phyloP scores from a whole-genome alignment of 1,284 basidiomycete species.

The Ceratobasidium sp. region DNA sequence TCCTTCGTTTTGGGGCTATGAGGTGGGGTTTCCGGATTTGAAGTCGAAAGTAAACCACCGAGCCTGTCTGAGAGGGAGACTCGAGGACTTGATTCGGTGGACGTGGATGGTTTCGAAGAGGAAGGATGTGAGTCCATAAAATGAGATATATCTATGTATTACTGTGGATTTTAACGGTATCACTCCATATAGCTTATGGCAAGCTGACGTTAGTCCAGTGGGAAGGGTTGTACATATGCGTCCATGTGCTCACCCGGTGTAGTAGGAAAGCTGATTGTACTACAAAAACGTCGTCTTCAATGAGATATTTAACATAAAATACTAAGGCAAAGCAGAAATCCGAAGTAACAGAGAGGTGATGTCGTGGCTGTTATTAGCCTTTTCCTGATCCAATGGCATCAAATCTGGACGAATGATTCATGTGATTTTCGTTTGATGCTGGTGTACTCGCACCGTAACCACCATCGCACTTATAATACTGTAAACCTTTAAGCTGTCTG shows the following conservation, averaged over 20 bases:
- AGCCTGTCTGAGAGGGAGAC: conserved; percentile 23
- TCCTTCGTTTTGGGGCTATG: not conserved
- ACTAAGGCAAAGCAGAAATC: not conserved
- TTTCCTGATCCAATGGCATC: not conserved
- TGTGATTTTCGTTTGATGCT: not conserved
- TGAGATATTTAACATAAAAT: not conserved
- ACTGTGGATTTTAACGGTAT: not conserved
- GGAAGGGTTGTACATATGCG: too few species aligned
- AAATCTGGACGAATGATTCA: not conserved
- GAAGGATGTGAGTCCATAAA: conserved; percentile 10
- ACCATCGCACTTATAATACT: not conserved
- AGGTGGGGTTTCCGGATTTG: conserved; percentile 11
- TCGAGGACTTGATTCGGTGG: conserved; percentile 26
- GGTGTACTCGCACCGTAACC: too few species aligned
- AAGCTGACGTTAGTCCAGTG: not conserved
- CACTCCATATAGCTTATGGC: not conserved
- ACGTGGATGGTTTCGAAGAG: not conserved
- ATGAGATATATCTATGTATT: not conserved
- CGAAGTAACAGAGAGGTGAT: not conserved
- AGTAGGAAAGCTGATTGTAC: too few species aligned
- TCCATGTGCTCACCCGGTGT: too few species aligned
- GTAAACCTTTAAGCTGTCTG: too few species aligned
- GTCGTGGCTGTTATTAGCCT: not conserved
- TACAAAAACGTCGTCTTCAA: not conserved
- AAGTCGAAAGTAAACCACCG: conserved; percentile 7